Conservation (phyloP, 108 stramenopile species). For the Cyclotella cryptica region DNA sequence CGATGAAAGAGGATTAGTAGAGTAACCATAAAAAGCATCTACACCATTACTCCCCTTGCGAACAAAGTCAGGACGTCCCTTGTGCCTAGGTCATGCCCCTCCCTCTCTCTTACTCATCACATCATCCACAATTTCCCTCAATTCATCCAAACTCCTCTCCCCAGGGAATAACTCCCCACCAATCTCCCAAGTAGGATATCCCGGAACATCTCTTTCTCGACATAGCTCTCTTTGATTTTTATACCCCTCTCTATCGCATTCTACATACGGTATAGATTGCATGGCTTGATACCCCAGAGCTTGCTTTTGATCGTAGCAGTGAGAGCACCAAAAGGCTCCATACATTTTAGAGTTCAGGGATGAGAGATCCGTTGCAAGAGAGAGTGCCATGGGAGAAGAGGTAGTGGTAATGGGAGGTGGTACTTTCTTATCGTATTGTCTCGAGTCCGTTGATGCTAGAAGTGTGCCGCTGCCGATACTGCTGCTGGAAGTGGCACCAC, state of each 20-base stretch:
- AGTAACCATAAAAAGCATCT: not conserved
- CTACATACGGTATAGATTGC: slow-evolving; percentile 82
- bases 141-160: slow-evolving; percentile 89
- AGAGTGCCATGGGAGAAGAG: slow-evolving; percentile 68
- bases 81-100: no score
- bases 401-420: slow-evolving; percentile 84
- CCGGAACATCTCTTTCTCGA: slow-evolving; percentile 82
- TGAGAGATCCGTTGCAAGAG: slow-evolving; percentile 67
- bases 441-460: slow-evolving; percentile 37
- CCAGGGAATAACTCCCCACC: slow-evolving; percentile 93
- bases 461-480: slow-evolving; percentile 32
- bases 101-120: slow-evolving; percentile 27
- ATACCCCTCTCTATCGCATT: slow-evolving; percentile 87
- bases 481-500: not conserved
- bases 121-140: slow-evolving; percentile 83
- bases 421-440: slow-evolving; percentile 40
- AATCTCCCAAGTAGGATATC: slow-evolving; percentile 98
- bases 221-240: slow-evolving; percentile 74
- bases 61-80: not conserved
- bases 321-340: slow-evolving; percentile 97
- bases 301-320: slow-evolving; percentile 95
- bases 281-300: slow-evolving; percentile 81
- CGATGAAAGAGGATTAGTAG: no score
- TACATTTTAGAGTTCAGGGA: slow-evolving; percentile 83
- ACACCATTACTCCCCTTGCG: not conserved